These are phyloP conservation scores for Phytophthora melonis DNA, from an alignment of 352 stramenopile species.

Conservation along the genomic window DNA sequence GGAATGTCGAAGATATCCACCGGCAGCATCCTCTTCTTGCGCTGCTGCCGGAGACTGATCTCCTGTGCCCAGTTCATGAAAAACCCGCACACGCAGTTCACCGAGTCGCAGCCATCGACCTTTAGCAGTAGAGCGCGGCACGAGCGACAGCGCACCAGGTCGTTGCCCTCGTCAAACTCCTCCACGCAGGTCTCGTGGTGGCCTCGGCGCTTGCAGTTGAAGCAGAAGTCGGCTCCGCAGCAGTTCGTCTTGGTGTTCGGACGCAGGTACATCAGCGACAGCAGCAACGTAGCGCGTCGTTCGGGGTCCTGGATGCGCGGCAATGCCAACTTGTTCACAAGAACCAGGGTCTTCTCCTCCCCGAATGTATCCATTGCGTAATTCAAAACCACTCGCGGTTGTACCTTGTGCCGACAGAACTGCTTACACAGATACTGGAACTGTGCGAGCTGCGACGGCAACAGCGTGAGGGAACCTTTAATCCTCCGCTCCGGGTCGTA, in stretches of 20 bases:
- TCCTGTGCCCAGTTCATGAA: constrained; percentile 52
- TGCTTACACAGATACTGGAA: constrained; percentile 25
- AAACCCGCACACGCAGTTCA: constrained; percentile 59
- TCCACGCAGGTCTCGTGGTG: constrained; percentile 44
- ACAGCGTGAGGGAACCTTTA: constrained; percentile 3
- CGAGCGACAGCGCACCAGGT: constrained; percentile 50
- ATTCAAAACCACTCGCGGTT: constrained; percentile 29
- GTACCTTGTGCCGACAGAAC: constrained; percentile 36
- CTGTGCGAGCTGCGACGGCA: constrained; percentile 19
- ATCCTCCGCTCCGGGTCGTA: neutral
- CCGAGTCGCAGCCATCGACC: constrained; percentile 57
- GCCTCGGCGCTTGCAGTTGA: constrained; percentile 55
- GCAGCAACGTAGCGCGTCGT: constrained; percentile 48
- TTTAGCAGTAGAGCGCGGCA: constrained; percentile 60
- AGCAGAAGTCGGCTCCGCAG: constrained; percentile 55
- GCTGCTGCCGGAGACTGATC: constrained; percentile 15
- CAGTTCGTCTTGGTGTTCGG: constrained; percentile 46
- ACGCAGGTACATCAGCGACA: constrained; percentile 45
- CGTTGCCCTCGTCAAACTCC: constrained; percentile 32
- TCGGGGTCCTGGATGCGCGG: constrained; percentile 47
- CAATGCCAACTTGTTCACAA: constrained; percentile 28
- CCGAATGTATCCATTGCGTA: constrained; percentile 32
- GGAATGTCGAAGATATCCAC: constrained; percentile 44
- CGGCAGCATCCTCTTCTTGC: constrained; percentile 31
- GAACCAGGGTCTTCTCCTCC: constrained; percentile 15